A percentile compares a stretch with the other conserved stretches of the same genome.
Conservation (phyloP, 768 basidiomycete genomes). For the Hortiboletus flavorubellus region DNA sequence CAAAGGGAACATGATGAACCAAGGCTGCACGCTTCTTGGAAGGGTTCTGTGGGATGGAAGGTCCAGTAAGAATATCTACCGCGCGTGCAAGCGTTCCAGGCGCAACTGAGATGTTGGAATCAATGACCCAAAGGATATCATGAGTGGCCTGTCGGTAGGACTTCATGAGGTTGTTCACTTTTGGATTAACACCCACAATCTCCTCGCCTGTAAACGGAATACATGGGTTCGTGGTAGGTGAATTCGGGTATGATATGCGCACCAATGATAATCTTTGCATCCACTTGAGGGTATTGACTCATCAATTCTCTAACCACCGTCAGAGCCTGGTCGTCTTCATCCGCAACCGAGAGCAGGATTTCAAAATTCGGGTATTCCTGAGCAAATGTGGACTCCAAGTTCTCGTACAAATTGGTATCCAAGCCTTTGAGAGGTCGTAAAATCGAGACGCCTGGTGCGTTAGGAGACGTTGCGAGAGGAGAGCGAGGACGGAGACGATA, state of each 20-base stretch:
- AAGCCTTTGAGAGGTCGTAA: slow-evolving; percentile 92
- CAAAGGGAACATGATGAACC: slow-evolving; percentile 96
- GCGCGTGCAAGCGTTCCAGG: slow-evolving; percentile 80
- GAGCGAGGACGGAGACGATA: slow-evolving; percentile 69
- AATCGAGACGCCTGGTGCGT: slow-evolving; percentile 87
- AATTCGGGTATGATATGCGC: slow-evolving; percentile 18
- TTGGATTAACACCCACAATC: slow-evolving; percentile 88
- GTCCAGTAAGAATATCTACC: slow-evolving; percentile 65
- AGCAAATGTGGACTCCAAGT: slow-evolving; percentile 87
- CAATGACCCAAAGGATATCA: slow-evolving; percentile 95
- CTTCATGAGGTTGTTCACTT: slow-evolving; percentile 93
- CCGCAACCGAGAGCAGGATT: slow-evolving; percentile 88
- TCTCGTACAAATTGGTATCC: slow-evolving; percentile 94
- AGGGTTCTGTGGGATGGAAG: slow-evolving; percentile 34
- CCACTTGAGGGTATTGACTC: slow-evolving; percentile 71
- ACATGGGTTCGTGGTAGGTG: neutral
- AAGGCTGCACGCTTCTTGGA: slow-evolving; percentile 61
- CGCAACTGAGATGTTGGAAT: slow-evolving; percentile 86
- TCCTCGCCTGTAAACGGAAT: slow-evolving; percentile 58
- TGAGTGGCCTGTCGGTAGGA: slow-evolving; percentile 77
- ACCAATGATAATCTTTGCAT: slow-evolving; percentile 78
- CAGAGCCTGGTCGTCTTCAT: slow-evolving; percentile 86
- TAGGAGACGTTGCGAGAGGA: slow-evolving; percentile 49
- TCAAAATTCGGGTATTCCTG: slow-evolving; percentile 93
- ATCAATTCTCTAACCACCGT: slow-evolving; percentile 75